These are phyloP conservation scores for Lepidium sativum DNA, from an alignment of 345 rosid species.

Conservation along the genomic window DNA sequence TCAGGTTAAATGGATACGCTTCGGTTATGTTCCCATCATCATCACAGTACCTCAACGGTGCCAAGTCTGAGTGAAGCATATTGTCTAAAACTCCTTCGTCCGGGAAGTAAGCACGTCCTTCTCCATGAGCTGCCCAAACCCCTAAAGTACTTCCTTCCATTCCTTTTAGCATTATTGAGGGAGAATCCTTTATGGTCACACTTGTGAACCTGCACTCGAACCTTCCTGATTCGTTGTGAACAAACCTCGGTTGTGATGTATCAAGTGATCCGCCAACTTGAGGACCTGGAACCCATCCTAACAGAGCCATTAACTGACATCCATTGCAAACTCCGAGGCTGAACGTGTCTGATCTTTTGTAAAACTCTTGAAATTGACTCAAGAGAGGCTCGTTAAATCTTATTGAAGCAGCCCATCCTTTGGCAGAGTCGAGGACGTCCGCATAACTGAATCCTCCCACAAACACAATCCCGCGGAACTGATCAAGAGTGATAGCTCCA, in stretches of 20 bases:
- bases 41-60: constrained; percentile 80
- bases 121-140: constrained; percentile 97
- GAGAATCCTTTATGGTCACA: constrained; percentile 67
- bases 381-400: constrained; percentile 69
- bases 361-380: constrained; percentile 79
- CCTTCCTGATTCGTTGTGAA: constrained; percentile 89
- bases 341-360: constrained; percentile 74
- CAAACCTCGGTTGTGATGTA: constrained; percentile 73
- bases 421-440: constrained; percentile 89
- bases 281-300: constrained; percentile 96
- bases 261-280: constrained; percentile 79
- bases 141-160: constrained; percentile 95
- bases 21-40: constrained; percentile 79
- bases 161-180: constrained; percentile 86
- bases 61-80: constrained; percentile 57
- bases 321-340: constrained; percentile 95
- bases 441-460: constrained; percentile 97
- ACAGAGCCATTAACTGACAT: constrained; percentile 87
- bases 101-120: constrained; percentile 89
- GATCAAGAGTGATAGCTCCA: constrained; percentile 48
- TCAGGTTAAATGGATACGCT: constrained; percentile 78
- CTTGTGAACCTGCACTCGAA: constrained; percentile 90
- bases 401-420: constrained; percentile 98
- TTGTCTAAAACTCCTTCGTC: constrained; percentile 77
- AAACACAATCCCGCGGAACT: constrained; percentile 76